A percentile compares a stretch with the other conserved stretches of the same genome.
Evolutionary conservation across 78 protist genomes (phyloP).

Genomic region (Bodo saltans): DNA sequence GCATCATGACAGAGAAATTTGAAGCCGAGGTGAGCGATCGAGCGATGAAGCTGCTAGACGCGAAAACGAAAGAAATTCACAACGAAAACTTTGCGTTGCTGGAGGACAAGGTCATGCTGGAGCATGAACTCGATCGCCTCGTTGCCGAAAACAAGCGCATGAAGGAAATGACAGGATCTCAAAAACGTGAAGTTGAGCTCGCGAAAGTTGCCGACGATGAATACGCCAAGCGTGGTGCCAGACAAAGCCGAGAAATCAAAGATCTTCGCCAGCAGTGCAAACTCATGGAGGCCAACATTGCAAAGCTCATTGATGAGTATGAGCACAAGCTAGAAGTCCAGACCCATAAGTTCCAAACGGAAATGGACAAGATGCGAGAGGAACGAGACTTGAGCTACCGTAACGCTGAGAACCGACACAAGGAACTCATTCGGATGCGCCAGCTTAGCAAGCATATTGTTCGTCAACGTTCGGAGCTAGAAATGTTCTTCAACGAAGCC

Average conservation of each 20-base stretch:
- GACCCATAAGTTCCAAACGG: neutral
- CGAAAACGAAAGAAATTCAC: slow-evolving; percentile 1
- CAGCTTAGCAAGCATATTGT: neutral
- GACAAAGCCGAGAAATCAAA: neutral
- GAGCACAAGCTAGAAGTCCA: neutral
- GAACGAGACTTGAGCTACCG: neutral
- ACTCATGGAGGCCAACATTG: neutral
- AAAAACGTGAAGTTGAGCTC: slow-evolving; percentile 1
- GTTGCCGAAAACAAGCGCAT: neutral
- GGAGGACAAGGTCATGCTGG: neutral
- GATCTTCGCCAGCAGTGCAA: neutral
- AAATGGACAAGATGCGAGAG: neutral
- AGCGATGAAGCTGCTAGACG: slow-evolving; percentile 34
- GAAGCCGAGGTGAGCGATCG: neutral
- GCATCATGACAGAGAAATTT: neutral
- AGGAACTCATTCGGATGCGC: neutral
- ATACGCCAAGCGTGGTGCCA: neutral
- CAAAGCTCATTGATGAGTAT: neutral
- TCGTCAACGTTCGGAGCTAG: slow-evolving; percentile 31
- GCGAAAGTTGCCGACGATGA: neutral
- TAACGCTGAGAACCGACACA: neutral
- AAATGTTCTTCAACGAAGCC: slow-evolving; percentile 39
- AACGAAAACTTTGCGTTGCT: slow-evolving; percentile 14
- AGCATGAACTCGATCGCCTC: neutral
- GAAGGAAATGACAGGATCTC: neutral